phyloP scores from a whole-genome alignment of 2,329 filamentous ascomycete genomes.

The Epicoccum sorghinum region DNA sequence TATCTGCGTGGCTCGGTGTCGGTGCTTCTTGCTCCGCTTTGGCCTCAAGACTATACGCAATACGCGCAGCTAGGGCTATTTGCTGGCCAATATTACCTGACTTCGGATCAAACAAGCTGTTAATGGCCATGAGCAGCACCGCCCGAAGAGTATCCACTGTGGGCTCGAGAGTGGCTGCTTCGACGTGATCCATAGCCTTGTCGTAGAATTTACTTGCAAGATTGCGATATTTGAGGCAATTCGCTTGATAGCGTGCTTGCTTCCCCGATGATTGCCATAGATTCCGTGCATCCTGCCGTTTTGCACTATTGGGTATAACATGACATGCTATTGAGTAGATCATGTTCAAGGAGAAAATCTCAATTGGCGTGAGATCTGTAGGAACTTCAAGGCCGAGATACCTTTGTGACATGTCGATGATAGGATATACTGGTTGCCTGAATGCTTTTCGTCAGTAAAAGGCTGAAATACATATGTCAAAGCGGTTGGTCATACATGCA shows the following conservation, averaged over 20 bases:
- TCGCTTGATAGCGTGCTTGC: conserved; percentile 38
- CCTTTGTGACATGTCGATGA: conserved; percentile 35
- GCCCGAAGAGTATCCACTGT: conserved; percentile 41
- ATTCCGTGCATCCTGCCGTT: conserved; percentile 26
- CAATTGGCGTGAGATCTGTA: conserved; percentile 29
- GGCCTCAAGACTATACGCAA: conserved; percentile 40
- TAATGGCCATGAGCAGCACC: conserved; percentile 42
- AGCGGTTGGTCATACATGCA: conserved; percentile 23
- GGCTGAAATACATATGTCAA: neutral
- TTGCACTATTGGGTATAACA: conserved; percentile 34
- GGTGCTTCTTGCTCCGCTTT: conserved; percentile 36
- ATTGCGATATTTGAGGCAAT: conserved; percentile 37
- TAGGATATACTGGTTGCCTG: conserved; percentile 36
- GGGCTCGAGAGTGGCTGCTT: conserved; percentile 40
- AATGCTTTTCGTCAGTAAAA: neutral
- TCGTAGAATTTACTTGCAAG: conserved; percentile 35
- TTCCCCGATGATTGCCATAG: conserved; percentile 33
- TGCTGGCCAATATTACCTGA: conserved; percentile 46
- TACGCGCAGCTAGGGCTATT: conserved; percentile 42
- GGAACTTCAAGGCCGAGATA: conserved; percentile 34
- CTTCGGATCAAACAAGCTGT: conserved; percentile 45
- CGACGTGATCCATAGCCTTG: conserved; percentile 41
- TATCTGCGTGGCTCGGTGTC: conserved; percentile 24
- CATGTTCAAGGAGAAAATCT: conserved; percentile 44
- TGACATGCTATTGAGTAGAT: conserved; percentile 46